phyloP scores from a whole-genome alignment of 2,329 filamentous ascomycete genomes.

The Zasmidium cellare region DNA sequence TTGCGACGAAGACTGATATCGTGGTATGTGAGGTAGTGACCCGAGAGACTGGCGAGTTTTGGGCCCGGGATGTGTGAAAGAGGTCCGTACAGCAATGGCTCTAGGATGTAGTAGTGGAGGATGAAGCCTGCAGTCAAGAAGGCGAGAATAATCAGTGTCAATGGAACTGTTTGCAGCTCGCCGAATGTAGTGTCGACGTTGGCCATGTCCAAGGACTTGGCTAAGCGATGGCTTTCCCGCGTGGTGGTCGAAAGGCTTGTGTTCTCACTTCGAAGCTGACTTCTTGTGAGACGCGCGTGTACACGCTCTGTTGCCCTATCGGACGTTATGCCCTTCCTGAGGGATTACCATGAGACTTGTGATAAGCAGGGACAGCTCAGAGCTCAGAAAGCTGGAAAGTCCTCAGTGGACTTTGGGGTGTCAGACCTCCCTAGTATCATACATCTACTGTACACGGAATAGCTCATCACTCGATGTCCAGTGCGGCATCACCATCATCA shows the following conservation, averaged over 20 bases:
- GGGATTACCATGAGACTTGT: neutral
- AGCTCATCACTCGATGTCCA: constrained; percentile 27
- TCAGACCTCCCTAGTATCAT: neutral
- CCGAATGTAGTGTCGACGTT: neutral
- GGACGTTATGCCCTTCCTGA: neutral
- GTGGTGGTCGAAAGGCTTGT: too few species aligned
- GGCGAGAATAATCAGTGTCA: neutral
- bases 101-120: neutral
- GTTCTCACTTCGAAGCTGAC: too few species aligned
- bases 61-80: constrained; percentile 44
- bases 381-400: neutral
- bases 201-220: neutral
- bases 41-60: constrained; percentile 13
- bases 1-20: neutral
- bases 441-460: neutral
- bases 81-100: constrained; percentile 40
- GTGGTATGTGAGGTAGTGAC: neutral
- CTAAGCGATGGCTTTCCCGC: too few species aligned
- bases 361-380: neutral
- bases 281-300: too few species aligned
- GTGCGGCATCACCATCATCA: constrained; percentile 52
- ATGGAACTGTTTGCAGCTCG: neutral
- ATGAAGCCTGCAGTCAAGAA: neutral
- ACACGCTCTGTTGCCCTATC: neutral
- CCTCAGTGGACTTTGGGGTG: neutral